phyloP scores from a whole-genome alignment of 768 basidiomycete species.

The Lactifluus subvellereus region DNA sequence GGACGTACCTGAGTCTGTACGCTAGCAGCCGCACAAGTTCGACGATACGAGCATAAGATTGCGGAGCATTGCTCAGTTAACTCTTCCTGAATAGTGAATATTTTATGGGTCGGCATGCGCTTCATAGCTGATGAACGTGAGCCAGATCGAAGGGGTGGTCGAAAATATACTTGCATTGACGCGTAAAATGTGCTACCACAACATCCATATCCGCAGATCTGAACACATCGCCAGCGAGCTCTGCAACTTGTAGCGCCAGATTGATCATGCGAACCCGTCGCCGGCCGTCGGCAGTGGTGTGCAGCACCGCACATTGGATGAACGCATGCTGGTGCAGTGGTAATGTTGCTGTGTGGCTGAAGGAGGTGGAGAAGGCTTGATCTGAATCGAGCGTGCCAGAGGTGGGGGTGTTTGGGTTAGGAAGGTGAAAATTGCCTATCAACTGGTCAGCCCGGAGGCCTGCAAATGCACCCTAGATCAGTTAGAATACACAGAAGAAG shows the following conservation, averaged over 20 bases:
- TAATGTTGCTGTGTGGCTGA: conserved; percentile 66
- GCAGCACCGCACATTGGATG: conserved; percentile 82
- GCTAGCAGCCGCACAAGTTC: conserved; percentile 79
- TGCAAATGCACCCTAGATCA: conserved; percentile 27
- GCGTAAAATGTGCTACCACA: conserved; percentile 63
- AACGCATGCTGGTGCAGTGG: conserved; percentile 68
- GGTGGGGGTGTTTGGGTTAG: conserved; percentile 64
- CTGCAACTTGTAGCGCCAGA: conserved; percentile 72
- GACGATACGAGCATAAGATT: conserved; percentile 79
- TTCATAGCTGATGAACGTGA: conserved; percentile 52
- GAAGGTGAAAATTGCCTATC: conserved; percentile 67
- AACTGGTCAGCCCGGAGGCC: conserved; percentile 62
- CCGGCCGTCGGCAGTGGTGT: conserved; percentile 72
- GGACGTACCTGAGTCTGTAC: conserved; percentile 65
- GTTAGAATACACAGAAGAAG: background rate
- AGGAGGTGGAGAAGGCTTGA: conserved; percentile 66
- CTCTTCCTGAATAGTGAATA: conserved; percentile 75
- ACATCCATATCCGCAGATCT: conserved; percentile 88
- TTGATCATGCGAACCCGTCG: conserved; percentile 84
- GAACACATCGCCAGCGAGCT: conserved; percentile 88
- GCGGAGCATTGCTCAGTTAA: conserved; percentile 80
- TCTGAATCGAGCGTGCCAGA: conserved; percentile 78
- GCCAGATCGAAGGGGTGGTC: background rate
- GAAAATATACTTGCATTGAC: conserved; percentile 55
- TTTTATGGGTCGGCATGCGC: conserved; percentile 50